phyloP scores from a whole-genome alignment of 2,329 filamentous ascomycete genomes.

The Epichloe typhina region DNA sequence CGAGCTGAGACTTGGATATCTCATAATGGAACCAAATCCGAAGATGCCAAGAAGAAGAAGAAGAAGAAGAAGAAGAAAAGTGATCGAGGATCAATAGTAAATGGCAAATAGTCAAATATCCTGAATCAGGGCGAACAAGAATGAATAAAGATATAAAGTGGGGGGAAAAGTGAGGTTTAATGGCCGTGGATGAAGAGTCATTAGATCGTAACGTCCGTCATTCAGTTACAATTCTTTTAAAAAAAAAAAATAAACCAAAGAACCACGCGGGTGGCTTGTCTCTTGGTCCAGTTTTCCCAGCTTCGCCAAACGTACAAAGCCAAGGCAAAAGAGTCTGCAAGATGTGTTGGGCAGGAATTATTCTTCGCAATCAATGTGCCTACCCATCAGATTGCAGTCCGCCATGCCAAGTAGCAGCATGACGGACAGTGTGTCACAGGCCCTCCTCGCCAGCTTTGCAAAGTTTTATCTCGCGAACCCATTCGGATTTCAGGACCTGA shows the following conservation, averaged over 20 bases:
- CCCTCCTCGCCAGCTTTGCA: slow-evolving; percentile 96
- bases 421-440: slow-evolving; percentile 40
- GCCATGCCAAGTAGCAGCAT: slow-evolving; percentile 15
- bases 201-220: slow-evolving; percentile 8
- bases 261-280: slow-evolving; percentile 3
- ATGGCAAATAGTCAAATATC: neutral
- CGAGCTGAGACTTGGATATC: neutral
- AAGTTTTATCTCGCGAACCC: slow-evolving; percentile 93
- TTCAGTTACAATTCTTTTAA: neutral
- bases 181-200: slow-evolving; percentile 7
- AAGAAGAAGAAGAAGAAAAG: slow-evolving; percentile 6
- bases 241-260: no score
- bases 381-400: slow-evolving; percentile 14
- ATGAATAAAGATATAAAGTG: slow-evolving; percentile 1
- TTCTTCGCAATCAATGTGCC: slow-evolving; percentile 1
- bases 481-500: slow-evolving; percentile 95
- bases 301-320: slow-evolving; percentile 5
- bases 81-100: slow-evolving; percentile 5
- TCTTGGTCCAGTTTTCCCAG: slow-evolving; percentile 6
- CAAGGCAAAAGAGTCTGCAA: slow-evolving; percentile 12
- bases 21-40: neutral
- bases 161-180: neutral
- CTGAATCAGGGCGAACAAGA: neutral
- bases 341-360: slow-evolving; percentile 8
- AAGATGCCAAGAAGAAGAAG: slow-evolving; percentile 7